Base-by-base conservation (phyloP, 2,329 filamentous ascomycete genomes). In the Phyllosticta capitalensis region DNA sequence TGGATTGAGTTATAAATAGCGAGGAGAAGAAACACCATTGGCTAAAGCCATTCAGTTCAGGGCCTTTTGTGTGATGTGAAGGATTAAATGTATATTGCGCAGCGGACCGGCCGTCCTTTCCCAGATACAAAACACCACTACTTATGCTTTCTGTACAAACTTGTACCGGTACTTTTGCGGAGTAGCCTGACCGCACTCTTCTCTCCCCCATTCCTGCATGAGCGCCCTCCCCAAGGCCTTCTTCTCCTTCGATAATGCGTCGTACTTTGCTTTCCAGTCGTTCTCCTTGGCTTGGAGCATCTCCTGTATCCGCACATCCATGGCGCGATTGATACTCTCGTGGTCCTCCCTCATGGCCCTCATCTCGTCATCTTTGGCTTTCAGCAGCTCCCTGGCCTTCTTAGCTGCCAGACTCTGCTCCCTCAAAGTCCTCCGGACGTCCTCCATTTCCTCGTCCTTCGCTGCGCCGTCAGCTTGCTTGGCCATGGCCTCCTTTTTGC, bases 121-220 rank as follows among this genome's bases (percentile, higher is more conserved):
- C 19, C 19, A n/a, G 26, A 9, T n/a, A 45, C 20, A 45, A 14
- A 51, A 9, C 21, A 52, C 22, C 22, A 9, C 49, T 17, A 20
- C 19, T 19, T 52, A 22, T 24, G 49, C 49, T 52, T 20, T 54
- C 24, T 24, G 48, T 1, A 58, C 61, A 60, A 58, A 73, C 62
- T 66, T 67, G 61, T 74, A 75, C 30, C 61, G 63, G 56, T 69
- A 74, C 60, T 58, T 63, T 63, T 74, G 72, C 60, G 65, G 65
- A 30, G 63, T 64, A 7, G 63, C 65, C 19, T 64, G 63, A 0
- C 71, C 72, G 20, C 67, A 66, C 58, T 75, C 72, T 56, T 72
- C 69, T 49, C 87, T 83, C 67, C 95, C 90, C 92, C 92, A 96
- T 63, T 90, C 88, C 63, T 88, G 81, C 73, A 92, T 84, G 55